Evolutionary conservation across 495 filamentous ascomycete species (phyloP).

Genomic region (Physcia stellaris): DNA sequence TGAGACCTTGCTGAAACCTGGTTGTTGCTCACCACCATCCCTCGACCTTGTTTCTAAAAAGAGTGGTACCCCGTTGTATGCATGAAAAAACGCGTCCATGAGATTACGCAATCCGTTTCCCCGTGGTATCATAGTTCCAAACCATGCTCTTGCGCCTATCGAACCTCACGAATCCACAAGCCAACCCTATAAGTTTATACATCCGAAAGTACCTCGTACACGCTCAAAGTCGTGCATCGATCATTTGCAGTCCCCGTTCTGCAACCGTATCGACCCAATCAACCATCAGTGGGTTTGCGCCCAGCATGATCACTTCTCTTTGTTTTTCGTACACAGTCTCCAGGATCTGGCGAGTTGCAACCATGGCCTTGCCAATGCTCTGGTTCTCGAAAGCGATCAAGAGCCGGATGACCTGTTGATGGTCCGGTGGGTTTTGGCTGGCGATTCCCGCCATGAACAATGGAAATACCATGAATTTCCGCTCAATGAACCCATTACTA

Average conservation of each 20-base stretch:
- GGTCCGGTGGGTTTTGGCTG: constrained; percentile 25
- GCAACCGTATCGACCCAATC: constrained; percentile 14
- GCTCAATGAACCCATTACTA: constrained; percentile 21
- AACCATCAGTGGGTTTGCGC: constrained; percentile 2
- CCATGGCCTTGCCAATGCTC: constrained; percentile 36
- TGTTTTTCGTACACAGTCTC: constrained; percentile 37
- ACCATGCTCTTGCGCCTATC: too few species aligned
- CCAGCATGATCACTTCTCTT: constrained; percentile 5
- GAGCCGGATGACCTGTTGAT: constrained; percentile 36
- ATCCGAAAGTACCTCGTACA: too few species aligned
- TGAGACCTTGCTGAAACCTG: too few species aligned
- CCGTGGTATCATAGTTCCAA: too few species aligned
- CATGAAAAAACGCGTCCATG: too few species aligned
- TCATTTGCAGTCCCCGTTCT: constrained; percentile 14
- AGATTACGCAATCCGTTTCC: too few species aligned
- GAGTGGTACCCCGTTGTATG: too few species aligned
- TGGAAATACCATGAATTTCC: constrained; percentile 39
- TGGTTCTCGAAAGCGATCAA: constrained; percentile 35
- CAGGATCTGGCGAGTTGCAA: constrained; percentile 33
- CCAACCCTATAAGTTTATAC: too few species aligned
- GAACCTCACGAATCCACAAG: too few species aligned
- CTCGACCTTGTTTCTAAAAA: too few species aligned
- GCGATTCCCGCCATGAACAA: constrained; percentile 42
- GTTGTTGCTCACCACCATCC: too few species aligned
- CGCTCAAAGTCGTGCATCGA: not conserved